Conservation (phyloP, 2,329 filamentous ascomycete genomes). For the Clonostachys solani region DNA sequence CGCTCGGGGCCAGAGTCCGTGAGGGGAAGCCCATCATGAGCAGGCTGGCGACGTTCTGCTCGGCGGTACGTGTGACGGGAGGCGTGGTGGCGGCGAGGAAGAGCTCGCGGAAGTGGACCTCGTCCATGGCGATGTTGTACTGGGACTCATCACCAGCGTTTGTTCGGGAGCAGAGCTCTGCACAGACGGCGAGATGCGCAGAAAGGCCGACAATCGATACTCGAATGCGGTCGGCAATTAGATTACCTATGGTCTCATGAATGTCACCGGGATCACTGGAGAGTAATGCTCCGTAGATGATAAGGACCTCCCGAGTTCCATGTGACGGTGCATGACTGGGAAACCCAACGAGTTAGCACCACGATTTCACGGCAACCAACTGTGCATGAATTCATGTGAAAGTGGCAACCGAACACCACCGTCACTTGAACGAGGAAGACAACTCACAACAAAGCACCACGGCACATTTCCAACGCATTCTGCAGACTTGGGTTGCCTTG, state of each 20-base stretch:
- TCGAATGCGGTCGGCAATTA: constrained; percentile 78
- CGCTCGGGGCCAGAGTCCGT: constrained; percentile 65
- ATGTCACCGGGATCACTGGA: constrained; percentile 94
- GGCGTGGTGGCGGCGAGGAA: constrained; percentile 86
- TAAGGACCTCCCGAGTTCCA: constrained; percentile 86
- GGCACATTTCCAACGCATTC: constrained; percentile 93
- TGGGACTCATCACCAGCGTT: constrained; percentile 73
- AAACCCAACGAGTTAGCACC: background rate
- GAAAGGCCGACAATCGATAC: constrained; percentile 88
- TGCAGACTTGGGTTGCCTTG: constrained; percentile 79
- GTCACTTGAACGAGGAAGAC: background rate
- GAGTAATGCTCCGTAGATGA: constrained; percentile 86
- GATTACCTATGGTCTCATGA: constrained; percentile 76
- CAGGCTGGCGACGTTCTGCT: constrained; percentile 58
- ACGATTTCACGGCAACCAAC: too few relatives aligned
- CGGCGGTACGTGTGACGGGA: constrained; percentile 68
- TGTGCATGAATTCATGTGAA: too few relatives aligned
- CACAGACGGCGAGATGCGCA: constrained; percentile 88
- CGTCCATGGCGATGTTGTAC: constrained; percentile 81
- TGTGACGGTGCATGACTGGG: constrained; percentile 82
- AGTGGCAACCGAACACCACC: background rate
- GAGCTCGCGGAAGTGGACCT: constrained; percentile 77
- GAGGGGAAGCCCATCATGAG: constrained; percentile 99
- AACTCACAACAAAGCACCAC: constrained; percentile 77
- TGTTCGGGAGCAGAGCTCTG: constrained; percentile 81